phyloP scores from a whole-genome alignment of 352 stramenopile species.

The Phytophthora niederhauseri region DNA sequence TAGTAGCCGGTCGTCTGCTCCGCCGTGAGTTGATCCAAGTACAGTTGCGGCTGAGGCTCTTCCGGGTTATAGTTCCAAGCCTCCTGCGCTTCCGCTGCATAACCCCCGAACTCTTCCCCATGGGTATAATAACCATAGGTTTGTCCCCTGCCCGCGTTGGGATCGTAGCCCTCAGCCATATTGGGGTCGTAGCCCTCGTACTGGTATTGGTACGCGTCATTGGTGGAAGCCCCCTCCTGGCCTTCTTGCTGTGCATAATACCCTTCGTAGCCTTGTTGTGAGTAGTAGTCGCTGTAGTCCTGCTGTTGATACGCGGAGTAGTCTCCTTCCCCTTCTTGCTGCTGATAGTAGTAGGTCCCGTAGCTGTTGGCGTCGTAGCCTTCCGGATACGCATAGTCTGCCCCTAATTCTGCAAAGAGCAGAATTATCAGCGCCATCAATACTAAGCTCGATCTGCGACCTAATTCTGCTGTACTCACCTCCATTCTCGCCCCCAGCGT shows the following conservation, averaged over 20 bases:
- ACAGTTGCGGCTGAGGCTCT: slow-evolving; percentile 15
- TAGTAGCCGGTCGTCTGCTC: slow-evolving; percentile 33
- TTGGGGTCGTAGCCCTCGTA: slow-evolving; percentile 14
- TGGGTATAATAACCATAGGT: neutral
- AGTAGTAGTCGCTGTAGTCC: slow-evolving; percentile 14
- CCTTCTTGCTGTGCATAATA: slow-evolving; percentile 21
- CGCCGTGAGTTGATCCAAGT: slow-evolving; percentile 30
- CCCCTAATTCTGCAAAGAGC: neutral
- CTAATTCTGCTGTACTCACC: slow-evolving; percentile 2
- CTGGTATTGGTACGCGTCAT: slow-evolving; percentile 11
- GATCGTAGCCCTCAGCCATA: slow-evolving; percentile 1
- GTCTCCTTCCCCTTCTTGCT: slow-evolving; percentile 10
- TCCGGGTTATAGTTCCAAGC: slow-evolving; percentile 22
- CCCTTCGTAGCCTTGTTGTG: slow-evolving; percentile 3
- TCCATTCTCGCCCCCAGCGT: neutral
- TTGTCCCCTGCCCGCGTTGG: neutral
- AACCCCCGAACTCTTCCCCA: neutral
- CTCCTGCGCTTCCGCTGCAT: slow-evolving; percentile 3
- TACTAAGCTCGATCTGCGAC: neutral
- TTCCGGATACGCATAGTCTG: slow-evolving; percentile 19
- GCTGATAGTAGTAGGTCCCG: slow-evolving; percentile 20
- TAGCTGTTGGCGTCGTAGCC: slow-evolving; percentile 24
- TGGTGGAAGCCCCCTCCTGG: neutral
- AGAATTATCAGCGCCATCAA: neutral
- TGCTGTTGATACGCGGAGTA: slow-evolving; percentile 15